phyloP scores from a whole-genome alignment of 257 asterid species.

The Nyctanthes arbortristis region DNA sequence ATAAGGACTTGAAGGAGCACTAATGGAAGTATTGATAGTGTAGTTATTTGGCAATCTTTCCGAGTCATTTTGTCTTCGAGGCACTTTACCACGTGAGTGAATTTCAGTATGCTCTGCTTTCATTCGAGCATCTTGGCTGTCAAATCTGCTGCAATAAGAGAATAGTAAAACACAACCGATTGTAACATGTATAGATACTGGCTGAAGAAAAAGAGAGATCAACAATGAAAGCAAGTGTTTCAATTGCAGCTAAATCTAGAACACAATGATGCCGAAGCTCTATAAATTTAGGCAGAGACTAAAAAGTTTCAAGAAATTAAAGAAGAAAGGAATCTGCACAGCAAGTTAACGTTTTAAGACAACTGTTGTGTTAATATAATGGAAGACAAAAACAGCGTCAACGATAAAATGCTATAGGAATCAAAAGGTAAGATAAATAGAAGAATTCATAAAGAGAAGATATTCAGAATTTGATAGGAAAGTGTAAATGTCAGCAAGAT shows the following conservation, averaged over 20 bases:
- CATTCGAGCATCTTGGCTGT: slow-evolving; percentile 36
- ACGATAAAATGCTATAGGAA: background rate
- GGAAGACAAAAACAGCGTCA: background rate
- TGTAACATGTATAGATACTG: background rate
- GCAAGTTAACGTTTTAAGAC: background rate
- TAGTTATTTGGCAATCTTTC: slow-evolving; percentile 24
- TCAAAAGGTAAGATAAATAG: background rate
- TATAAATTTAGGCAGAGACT: background rate
- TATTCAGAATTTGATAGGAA: background rate
- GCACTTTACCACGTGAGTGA: slow-evolving; percentile 33
- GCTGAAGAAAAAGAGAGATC: background rate
- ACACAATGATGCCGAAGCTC: background rate
- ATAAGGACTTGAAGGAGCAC: slow-evolving; percentile 75
- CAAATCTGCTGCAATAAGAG: slow-evolving; percentile 38
- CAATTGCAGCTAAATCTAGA: slow-evolving; percentile 12
- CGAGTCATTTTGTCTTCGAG: slow-evolving; percentile 26
- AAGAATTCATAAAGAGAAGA: background rate
- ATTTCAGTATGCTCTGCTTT: slow-evolving; percentile 34
- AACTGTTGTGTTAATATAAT: background rate
- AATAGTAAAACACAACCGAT: slow-evolving; percentile 7
- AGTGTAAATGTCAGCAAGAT: background rate
- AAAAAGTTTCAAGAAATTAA: background rate
- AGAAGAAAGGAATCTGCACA: background rate
- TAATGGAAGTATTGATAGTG: slow-evolving; percentile 34
- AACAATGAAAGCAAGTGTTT: background rate